phyloP scores from a whole-genome alignment of 169 alveolate species.

The Hepatocystis sp. region DNA sequence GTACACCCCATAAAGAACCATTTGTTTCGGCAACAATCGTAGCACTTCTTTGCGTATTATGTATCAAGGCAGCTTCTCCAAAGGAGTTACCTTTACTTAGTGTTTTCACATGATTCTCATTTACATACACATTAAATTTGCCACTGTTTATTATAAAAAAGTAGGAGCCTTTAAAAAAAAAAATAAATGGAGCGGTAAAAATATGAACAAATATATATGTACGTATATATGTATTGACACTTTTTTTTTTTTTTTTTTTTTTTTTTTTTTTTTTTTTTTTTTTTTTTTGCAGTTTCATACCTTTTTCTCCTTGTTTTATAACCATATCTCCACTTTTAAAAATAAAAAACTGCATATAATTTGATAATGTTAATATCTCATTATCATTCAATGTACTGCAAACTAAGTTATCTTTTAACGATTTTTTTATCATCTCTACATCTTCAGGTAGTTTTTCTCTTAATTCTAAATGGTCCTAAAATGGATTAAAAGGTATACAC shows the following conservation, averaged over 20 bases:
- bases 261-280: too few species aligned
- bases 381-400: slow-evolving; percentile 90
- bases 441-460: slow-evolving; percentile 88
- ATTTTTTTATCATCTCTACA: slow-evolving; percentile 83
- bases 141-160: slow-evolving; percentile 92
- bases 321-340: slow-evolving; percentile 89
- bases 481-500: neutral
- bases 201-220: neutral
- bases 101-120: slow-evolving; percentile 90
- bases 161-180: slow-evolving; percentile 82
- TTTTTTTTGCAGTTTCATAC: slow-evolving; percentile 48
- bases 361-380: slow-evolving; percentile 90
- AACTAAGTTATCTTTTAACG: slow-evolving; percentile 88
- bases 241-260: too few species aligned
- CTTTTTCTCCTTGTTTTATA: slow-evolving; percentile 89
- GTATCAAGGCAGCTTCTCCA: slow-evolving; percentile 99
- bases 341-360: slow-evolving; percentile 90
- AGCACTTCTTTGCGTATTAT: slow-evolving; percentile 98
- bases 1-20: slow-evolving; percentile 96
- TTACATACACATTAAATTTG: slow-evolving; percentile 90
- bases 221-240: neutral
- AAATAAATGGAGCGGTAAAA: neutral
- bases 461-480: slow-evolving; percentile 50
- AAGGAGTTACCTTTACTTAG: slow-evolving; percentile 95
- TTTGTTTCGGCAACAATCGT: slow-evolving; percentile 92